Percentiles rank a stretch among this genome's conserved stretches.
Evolutionary conservation across 495 filamentous ascomycete genomes (phyloP).

Genomic region (Neurospora cerealis): DNA sequence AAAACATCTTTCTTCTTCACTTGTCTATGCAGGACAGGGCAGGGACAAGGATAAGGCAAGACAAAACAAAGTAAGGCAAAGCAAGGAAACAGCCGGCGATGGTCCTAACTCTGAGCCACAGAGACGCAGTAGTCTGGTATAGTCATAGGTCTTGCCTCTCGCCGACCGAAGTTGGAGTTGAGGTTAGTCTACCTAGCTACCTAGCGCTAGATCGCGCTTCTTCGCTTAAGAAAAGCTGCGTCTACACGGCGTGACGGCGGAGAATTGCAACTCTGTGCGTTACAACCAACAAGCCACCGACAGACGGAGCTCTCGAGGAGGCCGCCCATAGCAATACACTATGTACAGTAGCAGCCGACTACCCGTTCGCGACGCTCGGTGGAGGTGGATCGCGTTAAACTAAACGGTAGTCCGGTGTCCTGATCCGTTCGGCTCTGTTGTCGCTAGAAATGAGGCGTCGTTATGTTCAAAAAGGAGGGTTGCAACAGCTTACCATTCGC

Average conservation of each 20-base stretch:
- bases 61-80: neutral
- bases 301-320: neutral
- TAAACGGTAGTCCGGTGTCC: neutral
- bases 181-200: neutral
- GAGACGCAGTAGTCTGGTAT: neutral
- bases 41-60: too few relatives aligned
- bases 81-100: neutral
- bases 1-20: too few relatives aligned
- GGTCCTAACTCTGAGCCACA: neutral
- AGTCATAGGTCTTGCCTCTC: neutral
- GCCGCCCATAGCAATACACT: neutral
- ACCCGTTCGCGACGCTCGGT: neutral
- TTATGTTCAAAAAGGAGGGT: neutral
- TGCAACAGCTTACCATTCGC: neutral
- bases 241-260: neutral
- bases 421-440: neutral
- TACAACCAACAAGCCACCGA: neutral
- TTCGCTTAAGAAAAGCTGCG: neutral
- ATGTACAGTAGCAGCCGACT: neutral
- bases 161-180: neutral
- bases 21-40: too few relatives aligned
- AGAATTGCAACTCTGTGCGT: neutral
- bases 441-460: neutral
- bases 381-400: neutral
- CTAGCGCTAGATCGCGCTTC: neutral